Base-by-base conservation (phyloP, 2,329 filamentous ascomycete genomes). In the Atkinsonella texensis region DNA sequence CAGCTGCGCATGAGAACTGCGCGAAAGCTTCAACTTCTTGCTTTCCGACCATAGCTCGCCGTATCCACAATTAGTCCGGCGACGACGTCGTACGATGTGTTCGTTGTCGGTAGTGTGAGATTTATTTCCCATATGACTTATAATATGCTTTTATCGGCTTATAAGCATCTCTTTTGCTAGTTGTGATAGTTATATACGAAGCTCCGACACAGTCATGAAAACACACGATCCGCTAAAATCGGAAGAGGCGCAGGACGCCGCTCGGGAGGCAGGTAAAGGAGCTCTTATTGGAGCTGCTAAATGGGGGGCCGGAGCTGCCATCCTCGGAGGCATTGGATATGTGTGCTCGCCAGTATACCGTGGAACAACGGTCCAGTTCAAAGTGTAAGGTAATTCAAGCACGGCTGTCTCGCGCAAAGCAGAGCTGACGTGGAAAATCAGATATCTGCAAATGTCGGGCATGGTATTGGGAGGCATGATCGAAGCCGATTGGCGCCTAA, bases 391-490 rank as follows among this genome's bases (percentile, higher is more conserved):
- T 15, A 17, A 50, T 52, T 42, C 32, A 31, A 9, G 18, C 39
- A 20, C 38, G 17, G 5, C 20, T 10, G 13, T 33, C 3, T 20
- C 33, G 28, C 28, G 28, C 28, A 8, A 28, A 28, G 28, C 28
- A 28, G 35, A 50, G 33, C 51, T 52, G 9, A 52, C 41, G 35
- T 9, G 17, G 12, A 42, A 17, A 15, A 33, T 23, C 60, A 90
- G 87, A 32, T 91, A 88, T 63, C 72, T 90, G 15, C 85, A 89
- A 65, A 88, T 89, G 84, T 87, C 83, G n/a, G 83, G 81, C 54
- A 90, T 90, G 86, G 83, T 86, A n/a, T 62, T 88, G 35, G 87
- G 87, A 43, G 76, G 81, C 61, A 86, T 87, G 76, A 75, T 90
- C 50, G 84, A 89, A 70, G 87, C 85, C 2, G 87, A 91, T 62